These are phyloP conservation scores for Ceratocystis ficicola DNA, from an alignment of 2,329 filamentous ascomycete genomes.

Conservation along the genomic window DNA sequence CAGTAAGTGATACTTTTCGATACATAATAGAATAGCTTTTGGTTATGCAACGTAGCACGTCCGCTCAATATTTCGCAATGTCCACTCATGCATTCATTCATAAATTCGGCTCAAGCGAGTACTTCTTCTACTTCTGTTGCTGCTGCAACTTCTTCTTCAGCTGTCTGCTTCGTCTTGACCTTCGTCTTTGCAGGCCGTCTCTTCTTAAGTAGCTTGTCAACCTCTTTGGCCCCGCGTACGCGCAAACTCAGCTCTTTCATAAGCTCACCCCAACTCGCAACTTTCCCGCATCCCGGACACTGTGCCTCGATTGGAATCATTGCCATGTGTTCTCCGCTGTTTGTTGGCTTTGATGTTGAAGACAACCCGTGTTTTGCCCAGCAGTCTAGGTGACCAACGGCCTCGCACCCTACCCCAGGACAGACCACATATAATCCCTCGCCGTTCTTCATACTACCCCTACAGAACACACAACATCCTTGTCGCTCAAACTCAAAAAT, in stretches of 20 bases:
- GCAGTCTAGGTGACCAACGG: constrained; percentile 48
- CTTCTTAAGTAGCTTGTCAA: constrained; percentile 55
- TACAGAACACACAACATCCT: constrained; percentile 44
- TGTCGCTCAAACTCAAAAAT: constrained; percentile 46
- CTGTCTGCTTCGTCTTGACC: constrained; percentile 7
- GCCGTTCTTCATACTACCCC: constrained; percentile 34
- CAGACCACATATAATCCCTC: constrained; percentile 47
- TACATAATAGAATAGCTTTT: too few species aligned
- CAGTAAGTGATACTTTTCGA: too few species aligned
- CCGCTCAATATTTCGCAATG: too few species aligned
- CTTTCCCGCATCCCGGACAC: constrained; percentile 57
- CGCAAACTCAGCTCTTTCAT: constrained; percentile 73
- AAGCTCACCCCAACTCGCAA: constrained; percentile 60
- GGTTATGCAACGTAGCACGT: too few species aligned
- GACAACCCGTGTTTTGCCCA: constrained; percentile 43
- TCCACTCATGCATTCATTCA: too few species aligned
- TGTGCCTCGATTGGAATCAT: constrained; percentile 55
- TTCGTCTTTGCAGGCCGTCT: constrained; percentile 28
- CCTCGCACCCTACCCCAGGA: constrained; percentile 41
- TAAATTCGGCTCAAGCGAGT: too few species aligned
- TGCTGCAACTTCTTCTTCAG: background rate
- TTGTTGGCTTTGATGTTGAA: constrained; percentile 25
- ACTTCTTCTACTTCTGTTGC: too few species aligned
- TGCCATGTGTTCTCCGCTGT: constrained; percentile 28
- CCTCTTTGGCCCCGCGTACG: constrained; percentile 54